These are phyloP conservation scores for Suillus occidentalis DNA, from an alignment of 768 basidiomycete genomes.

Conservation along the genomic window DNA sequence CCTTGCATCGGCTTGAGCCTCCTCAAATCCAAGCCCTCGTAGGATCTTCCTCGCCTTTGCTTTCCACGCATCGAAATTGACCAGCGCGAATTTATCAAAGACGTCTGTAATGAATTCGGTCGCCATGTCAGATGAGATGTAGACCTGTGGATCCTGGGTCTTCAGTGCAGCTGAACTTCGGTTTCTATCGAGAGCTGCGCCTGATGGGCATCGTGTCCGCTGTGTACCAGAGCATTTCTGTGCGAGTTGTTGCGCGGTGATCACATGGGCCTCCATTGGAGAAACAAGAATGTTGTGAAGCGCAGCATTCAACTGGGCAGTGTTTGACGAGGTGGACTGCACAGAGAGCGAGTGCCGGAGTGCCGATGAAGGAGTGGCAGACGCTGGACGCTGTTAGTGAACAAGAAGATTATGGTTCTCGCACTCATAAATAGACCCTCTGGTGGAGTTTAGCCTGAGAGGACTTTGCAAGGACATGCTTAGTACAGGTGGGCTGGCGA, in stretches of 20 bases:
- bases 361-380: too few species aligned
- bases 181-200: slow-evolving; percentile 10
- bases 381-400: too few species aligned
- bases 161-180: slow-evolving; percentile 7
- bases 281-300: slow-evolving; percentile 12
- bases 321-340: slow-evolving; percentile 1
- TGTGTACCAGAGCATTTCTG: slow-evolving; percentile 12
- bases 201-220: slow-evolving; percentile 13
- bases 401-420: too few species aligned
- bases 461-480: too few species aligned
- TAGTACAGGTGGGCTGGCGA: too few species aligned
- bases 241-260: slow-evolving; percentile 9
- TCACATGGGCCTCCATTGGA: neutral
- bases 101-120: slow-evolving; percentile 9
- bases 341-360: too few species aligned
- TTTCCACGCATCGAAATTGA: slow-evolving; percentile 8
- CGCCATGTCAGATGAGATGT: slow-evolving; percentile 11
- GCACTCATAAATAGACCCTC: too few species aligned
- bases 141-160: slow-evolving; percentile 9
- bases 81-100: slow-evolving; percentile 11
- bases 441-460: too few species aligned
- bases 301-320: slow-evolving; percentile 1
- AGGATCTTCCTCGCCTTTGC: slow-evolving; percentile 49
- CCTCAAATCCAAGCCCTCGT: slow-evolving; percentile 57
- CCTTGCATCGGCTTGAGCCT: slow-evolving; percentile 28